Evolutionary conservation across 805 yeast species (phyloP), one percentile per base, ranked within the genome.

Genomic region (Henningerozyma blattae): DNA sequence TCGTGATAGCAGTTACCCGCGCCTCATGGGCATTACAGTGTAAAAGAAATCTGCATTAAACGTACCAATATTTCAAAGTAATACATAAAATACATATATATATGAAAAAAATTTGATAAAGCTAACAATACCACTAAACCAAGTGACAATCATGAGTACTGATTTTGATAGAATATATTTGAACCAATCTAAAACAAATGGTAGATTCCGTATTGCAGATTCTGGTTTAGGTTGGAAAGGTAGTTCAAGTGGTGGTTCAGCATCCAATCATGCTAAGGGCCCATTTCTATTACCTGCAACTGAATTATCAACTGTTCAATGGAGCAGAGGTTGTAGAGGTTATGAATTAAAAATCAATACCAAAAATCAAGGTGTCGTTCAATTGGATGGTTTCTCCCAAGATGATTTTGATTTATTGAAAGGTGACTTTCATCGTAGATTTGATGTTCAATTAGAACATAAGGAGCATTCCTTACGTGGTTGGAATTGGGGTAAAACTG

Each of bases 191-290:
- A 75, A 75, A 46, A 65, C 69, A 27, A 71, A 74, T 31, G 99
- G 99, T 17, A 77, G 93, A 47, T 78, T 89, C 69, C 84, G 98
- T 61, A 73, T 91, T 42, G 95, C 96, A 12, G 91, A 82, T 42
- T 77, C 93, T n/a, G 99, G 99, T 32, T 68, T 91, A 19, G 99
- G 99, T 31, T 91, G 99, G 99, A 89, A 89, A 53, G 77, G 77
- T 0, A 47, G 64, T 4, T 46, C 54, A 13, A 48, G 52, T 37
- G 59, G 59, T 33, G 61, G 59, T 20, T 62, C 75, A 2, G 61
- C 69, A 27, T 58, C 68, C 17, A 61, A 68, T 27, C 62, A 62
- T 18, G 65, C 66, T 37, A 66, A 72, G 10, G 74, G 72, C 31
- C 95, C 96, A n/a, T 84, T 84, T 46, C 64, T 91, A 40, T 65